Percentiles rank a stretch among this genome's conserved stretches.
phyloP scores from a whole-genome alignment of 139 green algal genomes.

The Klebsormidium nitens region DNA sequence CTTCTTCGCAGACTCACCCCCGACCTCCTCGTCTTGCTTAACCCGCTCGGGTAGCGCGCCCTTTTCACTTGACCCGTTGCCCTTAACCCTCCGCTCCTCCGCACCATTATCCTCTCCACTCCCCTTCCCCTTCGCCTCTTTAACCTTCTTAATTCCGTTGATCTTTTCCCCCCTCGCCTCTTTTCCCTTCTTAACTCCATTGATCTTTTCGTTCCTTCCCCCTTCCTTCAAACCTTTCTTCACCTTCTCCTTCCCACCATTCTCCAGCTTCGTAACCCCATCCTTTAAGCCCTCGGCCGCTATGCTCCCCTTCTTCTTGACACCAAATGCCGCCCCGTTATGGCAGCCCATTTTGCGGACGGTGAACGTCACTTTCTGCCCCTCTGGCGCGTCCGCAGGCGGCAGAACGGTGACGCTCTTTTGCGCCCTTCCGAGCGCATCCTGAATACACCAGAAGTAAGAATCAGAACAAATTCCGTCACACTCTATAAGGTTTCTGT shows the following conservation, averaged over 20 bases:
- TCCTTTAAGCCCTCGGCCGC: not conserved
- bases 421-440: slow-evolving; percentile 5
- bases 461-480: no score
- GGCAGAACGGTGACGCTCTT: slow-evolving; percentile 2
- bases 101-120: not conserved
- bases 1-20: no score
- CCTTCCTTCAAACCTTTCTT: not conserved
- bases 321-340: slow-evolving; percentile 17
- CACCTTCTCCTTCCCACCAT: not conserved
- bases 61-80: no score
- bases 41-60: no score
- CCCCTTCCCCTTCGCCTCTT: not conserved
- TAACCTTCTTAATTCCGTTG: slow-evolving; percentile 5
- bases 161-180: no score
- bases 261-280: not conserved
- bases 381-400: not conserved
- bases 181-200: no score
- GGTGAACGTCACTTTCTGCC: no score
- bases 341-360: slow-evolving; percentile 28
- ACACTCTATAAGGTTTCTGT: not conserved
- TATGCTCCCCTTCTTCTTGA: not conserved
- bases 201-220: not conserved
- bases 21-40: no score
- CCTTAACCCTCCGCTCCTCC: slow-evolving; percentile 11
- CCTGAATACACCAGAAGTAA: no score